Evolutionary conservation across 2,329 filamentous ascomycete species (phyloP).

Genomic region (Aaosphaeria pasadenensis): DNA sequence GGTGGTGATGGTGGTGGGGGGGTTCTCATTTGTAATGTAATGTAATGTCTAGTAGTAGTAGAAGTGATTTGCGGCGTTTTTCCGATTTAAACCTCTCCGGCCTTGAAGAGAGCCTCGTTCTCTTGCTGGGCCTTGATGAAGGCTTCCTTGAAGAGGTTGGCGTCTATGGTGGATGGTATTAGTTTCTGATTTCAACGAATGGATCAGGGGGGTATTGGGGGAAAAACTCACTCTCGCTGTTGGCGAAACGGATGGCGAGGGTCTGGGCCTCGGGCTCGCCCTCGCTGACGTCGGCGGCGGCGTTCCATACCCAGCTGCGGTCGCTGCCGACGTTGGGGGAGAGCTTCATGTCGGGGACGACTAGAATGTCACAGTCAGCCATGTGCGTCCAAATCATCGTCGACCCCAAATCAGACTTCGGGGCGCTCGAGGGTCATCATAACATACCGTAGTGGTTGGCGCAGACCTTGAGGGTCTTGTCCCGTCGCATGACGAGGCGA

Average conservation of each 20-base stretch:
- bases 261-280: constrained; percentile 95
- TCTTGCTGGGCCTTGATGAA: constrained; percentile 97
- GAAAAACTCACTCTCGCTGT: constrained; percentile 75
- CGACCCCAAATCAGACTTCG: background rate
- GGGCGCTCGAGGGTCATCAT: constrained; percentile 5
- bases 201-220: constrained; percentile 4
- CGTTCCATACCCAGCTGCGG: constrained; percentile 99
- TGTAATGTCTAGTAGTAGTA: too few relatives aligned
- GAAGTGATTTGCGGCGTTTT: background rate
- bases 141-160: constrained; percentile 95
- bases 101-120: constrained; percentile 79
- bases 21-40: too few relatives aligned
- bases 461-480: constrained; percentile 99
- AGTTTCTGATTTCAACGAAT: constrained; percentile 20
- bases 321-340: constrained; percentile 97
- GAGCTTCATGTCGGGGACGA: constrained; percentile 98
- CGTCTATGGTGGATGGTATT: constrained; percentile 57
- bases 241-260: constrained; percentile 94
- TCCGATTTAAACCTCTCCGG: constrained; percentile 1
- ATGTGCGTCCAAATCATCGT: background rate
- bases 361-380: constrained; percentile 46
- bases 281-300: constrained; percentile 95
- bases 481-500: constrained; percentile 93
- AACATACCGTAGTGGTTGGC: constrained; percentile 96
- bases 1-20: too few relatives aligned